These are phyloP conservation scores for Macadamia tetraphylla DNA, from an alignment of 164 flowering plant genomes.

Conservation along the genomic window DNA sequence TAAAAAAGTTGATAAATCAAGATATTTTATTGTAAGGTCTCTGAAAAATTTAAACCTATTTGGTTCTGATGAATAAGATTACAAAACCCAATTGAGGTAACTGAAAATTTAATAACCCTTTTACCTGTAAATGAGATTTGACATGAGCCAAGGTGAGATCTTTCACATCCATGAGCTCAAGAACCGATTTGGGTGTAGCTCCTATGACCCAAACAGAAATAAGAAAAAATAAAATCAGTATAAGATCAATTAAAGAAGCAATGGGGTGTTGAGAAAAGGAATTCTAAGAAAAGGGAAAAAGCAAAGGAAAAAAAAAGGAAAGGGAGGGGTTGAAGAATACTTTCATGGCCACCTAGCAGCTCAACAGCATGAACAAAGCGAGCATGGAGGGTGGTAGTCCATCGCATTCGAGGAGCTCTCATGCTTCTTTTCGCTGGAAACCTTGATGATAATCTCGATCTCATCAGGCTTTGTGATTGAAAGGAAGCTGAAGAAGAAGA, in stretches of 20 bases:
- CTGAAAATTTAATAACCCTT: not conserved
- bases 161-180: constrained; percentile 99
- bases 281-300: not conserved
- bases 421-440: constrained; percentile 76
- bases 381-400: constrained; percentile 94
- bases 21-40: not conserved
- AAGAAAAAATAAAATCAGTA: not conserved
- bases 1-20: not conserved
- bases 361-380: constrained; percentile 97
- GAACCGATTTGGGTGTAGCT: constrained; percentile 97
- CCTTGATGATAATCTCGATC: constrained; percentile 74
- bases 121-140: constrained; percentile 96
- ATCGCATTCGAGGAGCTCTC: constrained; percentile 96
- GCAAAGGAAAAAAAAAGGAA: not conserved
- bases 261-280: too few species aligned
- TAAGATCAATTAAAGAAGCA: not conserved
- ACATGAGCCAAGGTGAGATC: constrained; percentile 99
- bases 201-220: constrained; percentile 36
- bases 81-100: constrained; percentile 15
- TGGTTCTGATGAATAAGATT: constrained; percentile 2
- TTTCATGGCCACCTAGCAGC: constrained; percentile 97
- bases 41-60: not conserved
- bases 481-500: constrained; percentile 15
- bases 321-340: constrained; percentile 30
- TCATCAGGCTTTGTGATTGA: constrained; percentile 38